Evolutionary conservation across 73 alveolate species (phyloP).

Genomic region (Paramecium sonneborni): DNA sequence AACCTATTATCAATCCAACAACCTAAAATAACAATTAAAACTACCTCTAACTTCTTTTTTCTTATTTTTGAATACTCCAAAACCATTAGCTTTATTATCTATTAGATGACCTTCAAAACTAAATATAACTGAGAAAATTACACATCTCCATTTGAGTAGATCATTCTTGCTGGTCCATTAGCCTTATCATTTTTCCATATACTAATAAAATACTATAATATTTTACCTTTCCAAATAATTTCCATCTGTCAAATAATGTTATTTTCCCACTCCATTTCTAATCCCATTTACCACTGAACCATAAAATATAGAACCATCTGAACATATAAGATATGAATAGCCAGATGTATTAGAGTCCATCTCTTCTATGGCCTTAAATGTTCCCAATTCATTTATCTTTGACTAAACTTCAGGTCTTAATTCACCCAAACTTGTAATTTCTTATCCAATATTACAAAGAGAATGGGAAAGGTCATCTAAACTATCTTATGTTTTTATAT

Average conservation of each 20-base stretch:
- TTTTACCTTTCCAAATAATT: constrained; percentile 36
- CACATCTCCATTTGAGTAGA: constrained; percentile 53
- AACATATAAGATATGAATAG: not conserved
- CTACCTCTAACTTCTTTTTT: constrained; percentile 51
- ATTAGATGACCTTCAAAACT: constrained; percentile 45
- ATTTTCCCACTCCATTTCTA: constrained; percentile 14
- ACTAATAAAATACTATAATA: not conserved
- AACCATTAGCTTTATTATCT: constrained; percentile 46
- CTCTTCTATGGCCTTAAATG: not conserved
- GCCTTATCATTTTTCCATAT: constrained; percentile 43
- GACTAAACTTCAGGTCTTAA: not conserved
- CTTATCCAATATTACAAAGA: constrained; percentile 37
- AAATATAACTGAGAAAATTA: not conserved
- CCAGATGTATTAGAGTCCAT: not conserved
- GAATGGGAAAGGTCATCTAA: not conserved
- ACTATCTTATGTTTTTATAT: not conserved
- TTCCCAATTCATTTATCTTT: not conserved
- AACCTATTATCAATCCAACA: constrained; percentile 60
- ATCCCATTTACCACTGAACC: not conserved
- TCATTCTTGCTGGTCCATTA: constrained; percentile 49
- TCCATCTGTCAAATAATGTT: constrained; percentile 46
- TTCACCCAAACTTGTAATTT: not conserved
- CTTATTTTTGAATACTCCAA: not conserved
- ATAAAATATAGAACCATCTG: constrained; percentile 13
- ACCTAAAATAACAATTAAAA: not conserved